phyloP scores from a whole-genome alignment of 495 filamentous ascomycete genomes.

The Aspergillus sparsus region DNA sequence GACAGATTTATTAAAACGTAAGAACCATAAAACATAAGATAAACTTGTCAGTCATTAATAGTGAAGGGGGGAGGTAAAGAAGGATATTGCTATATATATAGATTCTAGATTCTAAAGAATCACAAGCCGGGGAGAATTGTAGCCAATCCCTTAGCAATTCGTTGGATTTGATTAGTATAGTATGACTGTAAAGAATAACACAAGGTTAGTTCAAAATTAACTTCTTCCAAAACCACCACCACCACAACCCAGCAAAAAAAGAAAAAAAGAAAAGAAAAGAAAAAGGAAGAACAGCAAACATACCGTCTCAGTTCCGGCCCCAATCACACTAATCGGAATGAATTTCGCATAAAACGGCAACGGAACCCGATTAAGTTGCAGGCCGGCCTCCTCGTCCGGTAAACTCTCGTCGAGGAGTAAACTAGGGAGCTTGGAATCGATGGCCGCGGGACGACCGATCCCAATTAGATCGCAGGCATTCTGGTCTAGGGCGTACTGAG shows the following conservation, averaged over 20 bases:
- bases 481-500: constrained; percentile 51
- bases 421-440: constrained; percentile 51
- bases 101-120: too few relatives aligned
- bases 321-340: constrained; percentile 41
- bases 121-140: constrained; percentile 29
- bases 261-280: constrained; percentile 12
- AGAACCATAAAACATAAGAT: too few relatives aligned
- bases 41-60: too few relatives aligned
- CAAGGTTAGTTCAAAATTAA: constrained; percentile 5
- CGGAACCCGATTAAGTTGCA: constrained; percentile 40
- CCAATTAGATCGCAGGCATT: constrained; percentile 62
- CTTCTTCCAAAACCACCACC: not conserved
- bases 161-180: constrained; percentile 44
- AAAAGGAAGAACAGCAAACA: constrained; percentile 23
- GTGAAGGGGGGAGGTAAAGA: too few relatives aligned
- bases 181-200: constrained; percentile 29
- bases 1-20: too few relatives aligned
- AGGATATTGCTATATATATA: too few relatives aligned
- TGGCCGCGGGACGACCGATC: constrained; percentile 54
- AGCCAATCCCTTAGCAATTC: constrained; percentile 39
- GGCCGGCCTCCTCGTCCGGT: constrained; percentile 47
- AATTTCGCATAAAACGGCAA: constrained; percentile 34
- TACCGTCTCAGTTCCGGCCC: constrained; percentile 48
- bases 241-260: constrained; percentile 8
- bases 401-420: constrained; percentile 55